Conservation (phyloP, 2,329 filamentous ascomycete species). For the Aspergillus cejpii region DNA sequence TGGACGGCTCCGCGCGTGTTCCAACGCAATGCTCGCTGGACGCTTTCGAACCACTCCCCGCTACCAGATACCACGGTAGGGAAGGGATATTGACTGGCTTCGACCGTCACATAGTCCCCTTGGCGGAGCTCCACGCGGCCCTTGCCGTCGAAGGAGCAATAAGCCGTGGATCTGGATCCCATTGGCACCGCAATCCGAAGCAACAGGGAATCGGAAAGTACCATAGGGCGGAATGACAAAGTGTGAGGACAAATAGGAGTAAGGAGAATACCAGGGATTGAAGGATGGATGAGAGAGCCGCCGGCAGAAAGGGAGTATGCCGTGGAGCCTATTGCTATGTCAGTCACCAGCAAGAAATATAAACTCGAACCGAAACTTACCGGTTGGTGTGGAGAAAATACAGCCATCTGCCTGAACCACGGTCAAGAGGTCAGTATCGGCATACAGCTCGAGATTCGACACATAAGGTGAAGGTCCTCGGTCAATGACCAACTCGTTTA, state of each 20-base stretch:
- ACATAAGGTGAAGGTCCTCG: constrained; percentile 94
- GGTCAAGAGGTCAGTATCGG: constrained; percentile 88
- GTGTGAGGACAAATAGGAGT: constrained; percentile 98
- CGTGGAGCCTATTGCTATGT: constrained; percentile 56
- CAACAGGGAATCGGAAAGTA: constrained; percentile 88
- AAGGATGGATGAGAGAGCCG: constrained; percentile 89
- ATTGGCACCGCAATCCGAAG: constrained; percentile 81
- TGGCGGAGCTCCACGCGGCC: constrained; percentile 86
- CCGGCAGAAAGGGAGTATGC: constrained; percentile 95
- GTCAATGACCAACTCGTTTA: constrained; percentile 98
- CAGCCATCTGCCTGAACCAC: constrained; percentile 95
- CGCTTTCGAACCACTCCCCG: constrained; percentile 94
- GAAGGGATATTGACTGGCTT: constrained; percentile 93
- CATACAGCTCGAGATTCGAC: constrained; percentile 91
- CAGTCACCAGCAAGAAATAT: neutral
- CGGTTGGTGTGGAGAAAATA: constrained; percentile 95
- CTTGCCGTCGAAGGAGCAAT: constrained; percentile 97
- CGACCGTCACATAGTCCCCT: constrained; percentile 93
- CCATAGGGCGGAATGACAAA: constrained; percentile 94
- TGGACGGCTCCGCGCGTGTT: constrained; percentile 88
- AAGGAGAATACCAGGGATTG: constrained; percentile 91
- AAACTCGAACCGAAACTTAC: constrained; percentile 32
- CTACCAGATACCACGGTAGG: constrained; percentile 86
- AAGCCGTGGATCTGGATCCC: constrained; percentile 82
- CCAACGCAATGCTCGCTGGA: constrained; percentile 87